These are phyloP conservation scores for Tricholomella constricta DNA, from an alignment of 768 basidiomycete species.

Conservation along the genomic window DNA sequence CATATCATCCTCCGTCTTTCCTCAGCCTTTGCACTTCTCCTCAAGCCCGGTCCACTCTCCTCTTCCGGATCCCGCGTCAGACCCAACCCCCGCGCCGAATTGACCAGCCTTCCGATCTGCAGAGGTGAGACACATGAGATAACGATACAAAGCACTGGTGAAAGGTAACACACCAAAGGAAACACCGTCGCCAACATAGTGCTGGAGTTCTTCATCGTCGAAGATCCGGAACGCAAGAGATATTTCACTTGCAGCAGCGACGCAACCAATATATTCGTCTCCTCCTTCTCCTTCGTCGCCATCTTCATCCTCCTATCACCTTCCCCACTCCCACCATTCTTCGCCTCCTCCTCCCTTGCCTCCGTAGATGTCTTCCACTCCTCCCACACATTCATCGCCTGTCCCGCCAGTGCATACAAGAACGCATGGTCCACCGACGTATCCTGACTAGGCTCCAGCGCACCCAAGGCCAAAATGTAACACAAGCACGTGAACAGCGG, in stretches of 20 bases:
- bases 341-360: slow-evolving; percentile 4
- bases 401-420: slow-evolving; percentile 38
- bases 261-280: slow-evolving; percentile 59
- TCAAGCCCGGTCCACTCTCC: slow-evolving; percentile 22
- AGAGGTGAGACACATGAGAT: not conserved
- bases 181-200: slow-evolving; percentile 29
- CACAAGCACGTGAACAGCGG: slow-evolving; percentile 62
- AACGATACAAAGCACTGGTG: not conserved
- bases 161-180: slow-evolving; percentile 39
- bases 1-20: slow-evolving; percentile 47
- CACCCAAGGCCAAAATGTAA: slow-evolving; percentile 62
- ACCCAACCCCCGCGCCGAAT: slow-evolving; percentile 63
- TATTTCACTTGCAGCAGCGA: slow-evolving; percentile 54
- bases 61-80: slow-evolving; percentile 62
- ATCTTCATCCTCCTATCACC: slow-evolving; percentile 7
- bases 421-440: slow-evolving; percentile 24
- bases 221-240: slow-evolving; percentile 24
- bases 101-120: slow-evolving; percentile 72
- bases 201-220: slow-evolving; percentile 5
- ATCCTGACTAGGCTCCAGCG: slow-evolving; percentile 21
- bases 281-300: slow-evolving; percentile 27
- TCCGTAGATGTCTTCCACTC: slow-evolving; percentile 17
- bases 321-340: not conserved
- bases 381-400: slow-evolving; percentile 42
- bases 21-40: slow-evolving; percentile 6